These are phyloP conservation scores for Malassezia psittaci DNA, from an alignment of 1,284 basidiomycete species.

Conservation along the genomic window DNA sequence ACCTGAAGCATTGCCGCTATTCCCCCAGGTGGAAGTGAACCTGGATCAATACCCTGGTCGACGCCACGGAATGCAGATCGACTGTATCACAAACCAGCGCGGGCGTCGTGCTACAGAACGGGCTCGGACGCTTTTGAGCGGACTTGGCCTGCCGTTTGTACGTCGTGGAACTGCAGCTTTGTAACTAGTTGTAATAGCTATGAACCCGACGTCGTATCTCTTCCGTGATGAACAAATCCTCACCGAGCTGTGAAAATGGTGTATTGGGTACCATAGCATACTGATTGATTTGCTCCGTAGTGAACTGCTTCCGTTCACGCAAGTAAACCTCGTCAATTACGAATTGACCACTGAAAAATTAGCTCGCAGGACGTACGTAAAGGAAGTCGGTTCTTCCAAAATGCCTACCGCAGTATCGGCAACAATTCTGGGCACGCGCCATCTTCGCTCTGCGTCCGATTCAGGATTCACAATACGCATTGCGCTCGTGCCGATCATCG, in stretches of 20 bases:
- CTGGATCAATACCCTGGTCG: conserved; percentile 43
- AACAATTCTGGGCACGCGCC: conserved; percentile 36
- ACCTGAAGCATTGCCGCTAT: conserved; percentile 72
- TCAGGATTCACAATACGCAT: conserved; percentile 39
- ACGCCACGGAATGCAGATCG: conserved; percentile 42
- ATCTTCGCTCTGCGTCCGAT: conserved; percentile 22
- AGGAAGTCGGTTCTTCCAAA: conserved; percentile 24
- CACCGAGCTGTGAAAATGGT: conserved; percentile 24
- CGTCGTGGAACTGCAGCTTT: conserved; percentile 23
- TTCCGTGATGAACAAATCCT: conserved; percentile 41
- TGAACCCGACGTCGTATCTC: conserved; percentile 29
- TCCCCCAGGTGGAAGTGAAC: conserved; percentile 56
- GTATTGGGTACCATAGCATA: conserved; percentile 26
- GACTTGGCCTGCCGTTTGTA: conserved; percentile 43
- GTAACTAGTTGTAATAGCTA: conserved; percentile 9
- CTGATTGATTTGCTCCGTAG: conserved; percentile 16
- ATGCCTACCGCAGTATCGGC: conserved; percentile 38
- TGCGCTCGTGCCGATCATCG: conserved; percentile 31
- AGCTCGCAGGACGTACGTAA: not conserved
- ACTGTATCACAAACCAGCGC: conserved; percentile 44
- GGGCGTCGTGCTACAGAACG: conserved; percentile 39
- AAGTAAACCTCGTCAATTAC: conserved; percentile 45
- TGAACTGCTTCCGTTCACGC: conserved; percentile 22
- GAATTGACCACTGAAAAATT: conserved; percentile 22
- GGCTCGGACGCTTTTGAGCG: conserved; percentile 37